Base-by-base conservation (phyloP, 768 basidiomycete genomes). In the Xerocomellus intermedius region DNA sequence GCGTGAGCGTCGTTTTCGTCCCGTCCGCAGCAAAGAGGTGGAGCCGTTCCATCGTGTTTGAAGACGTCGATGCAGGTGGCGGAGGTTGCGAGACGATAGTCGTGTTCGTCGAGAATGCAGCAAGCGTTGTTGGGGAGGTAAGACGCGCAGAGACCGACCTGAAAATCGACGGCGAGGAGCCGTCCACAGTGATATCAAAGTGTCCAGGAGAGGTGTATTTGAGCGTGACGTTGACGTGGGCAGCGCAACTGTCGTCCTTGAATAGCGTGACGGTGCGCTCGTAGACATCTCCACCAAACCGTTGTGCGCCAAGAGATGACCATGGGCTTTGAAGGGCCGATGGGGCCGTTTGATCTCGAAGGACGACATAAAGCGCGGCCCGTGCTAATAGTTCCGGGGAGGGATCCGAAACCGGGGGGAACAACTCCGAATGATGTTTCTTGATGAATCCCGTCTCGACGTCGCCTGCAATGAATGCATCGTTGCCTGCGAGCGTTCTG, bases 381-480 rank as follows among this genome's bases (percentile, higher is more conserved):
- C 90, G 88, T 3, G 88, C 90, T 6, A 94, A 73, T 12, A 89
- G 63, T 43, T 84, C 81, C 0, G 86, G 74, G 1, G 81, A 77
- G 2, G 91, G 86, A 16, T 80, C 73, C 7, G 75, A 59, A 3
- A 85, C 60, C 0, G 82, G 76, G 3, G 89, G 89, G 75, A 97
- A 94, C n/a, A 97, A 75, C 53, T 89, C 82, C 38, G 84, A 77
- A 63, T 82, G 80, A 67, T 96, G 87, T 83, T 91, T 93, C 93
- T 82, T 80, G 62, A 98, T 95, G 67, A 98, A 98, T 4, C 92
- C 92, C 3, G 94, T 96, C 66, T 97, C 94, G 12, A 98, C 82
- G 55, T 94, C 85, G 22, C 79, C 90, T 30, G 79, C 73, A 16
- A 90, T 79, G 66, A 98, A 98, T 2, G 87, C 81, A 38, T 78